A percentile compares a stretch with the other conserved stretches of the same genome.
Conservation (phyloP, 1,284 basidiomycete species). For the Ganoderma lingzhi region DNA sequence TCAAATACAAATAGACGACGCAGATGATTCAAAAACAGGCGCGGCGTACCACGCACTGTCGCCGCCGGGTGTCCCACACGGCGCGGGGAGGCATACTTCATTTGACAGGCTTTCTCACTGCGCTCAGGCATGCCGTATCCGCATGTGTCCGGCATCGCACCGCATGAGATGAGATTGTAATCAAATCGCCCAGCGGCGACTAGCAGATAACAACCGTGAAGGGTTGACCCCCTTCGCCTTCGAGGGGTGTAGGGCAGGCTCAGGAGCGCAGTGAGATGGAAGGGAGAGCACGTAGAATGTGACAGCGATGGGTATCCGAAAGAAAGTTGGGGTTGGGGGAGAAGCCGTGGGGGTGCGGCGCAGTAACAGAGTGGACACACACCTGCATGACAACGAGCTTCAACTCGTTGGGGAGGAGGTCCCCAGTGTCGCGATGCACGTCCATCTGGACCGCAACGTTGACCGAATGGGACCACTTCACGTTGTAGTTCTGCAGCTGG, state of each 20-base stretch:
- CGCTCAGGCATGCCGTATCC: constrained; percentile 10
- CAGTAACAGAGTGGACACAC: constrained; percentile 17
- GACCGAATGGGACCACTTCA: constrained; percentile 64
- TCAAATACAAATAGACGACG: neutral
- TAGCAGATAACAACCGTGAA: constrained; percentile 15
- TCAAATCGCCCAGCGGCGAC: constrained; percentile 4
- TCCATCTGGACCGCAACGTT: constrained; percentile 69
- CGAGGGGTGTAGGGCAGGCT: neutral
- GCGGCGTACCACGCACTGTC: constrained; percentile 2
- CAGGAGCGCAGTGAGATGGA: neutral
- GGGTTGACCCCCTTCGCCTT: neutral
- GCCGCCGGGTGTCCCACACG: neutral
- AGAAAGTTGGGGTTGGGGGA: neutral
- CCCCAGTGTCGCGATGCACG: constrained; percentile 60
- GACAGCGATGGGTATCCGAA: neutral
- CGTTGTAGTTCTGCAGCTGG: constrained; percentile 65
- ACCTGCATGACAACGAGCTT: constrained; percentile 76
- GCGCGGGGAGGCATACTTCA: neutral
- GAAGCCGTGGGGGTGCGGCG: neutral
- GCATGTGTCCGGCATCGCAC: neutral
- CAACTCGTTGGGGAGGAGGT: constrained; percentile 64
- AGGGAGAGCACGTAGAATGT: neutral
- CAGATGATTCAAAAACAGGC: neutral
- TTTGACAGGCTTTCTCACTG: constrained; percentile 1
- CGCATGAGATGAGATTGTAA: constrained; percentile 10